Conservation (phyloP, 139 green algal species). For the Ettlia oleoabundans region DNA sequence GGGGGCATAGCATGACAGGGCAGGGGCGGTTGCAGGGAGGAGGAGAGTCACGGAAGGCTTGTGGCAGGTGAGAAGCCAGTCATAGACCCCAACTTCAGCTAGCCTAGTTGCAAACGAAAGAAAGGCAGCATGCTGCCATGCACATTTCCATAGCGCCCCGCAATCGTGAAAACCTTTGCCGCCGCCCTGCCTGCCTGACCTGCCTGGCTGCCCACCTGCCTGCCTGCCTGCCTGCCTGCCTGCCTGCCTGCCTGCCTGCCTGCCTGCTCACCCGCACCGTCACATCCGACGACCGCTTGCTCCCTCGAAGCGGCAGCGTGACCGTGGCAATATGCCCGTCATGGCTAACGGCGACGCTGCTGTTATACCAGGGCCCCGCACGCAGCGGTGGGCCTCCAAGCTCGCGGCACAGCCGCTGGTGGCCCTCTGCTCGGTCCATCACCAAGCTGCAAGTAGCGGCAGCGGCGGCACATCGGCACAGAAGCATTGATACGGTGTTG, state of each 20-base stretch:
- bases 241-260: background rate
- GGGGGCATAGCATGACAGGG: too few relatives aligned
- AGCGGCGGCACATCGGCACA: background rate
- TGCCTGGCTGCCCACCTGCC: too few relatives aligned
- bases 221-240: background rate
- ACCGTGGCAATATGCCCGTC: conserved; percentile 37
- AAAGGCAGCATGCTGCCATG: background rate
- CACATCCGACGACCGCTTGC: conserved; percentile 24
- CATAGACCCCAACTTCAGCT: too few relatives aligned
- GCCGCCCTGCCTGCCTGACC: background rate
- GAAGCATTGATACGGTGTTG: too few relatives aligned
- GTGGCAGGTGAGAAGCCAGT: background rate
- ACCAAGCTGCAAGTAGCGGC: background rate
- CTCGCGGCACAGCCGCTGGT: background rate
- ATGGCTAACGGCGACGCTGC: conserved; percentile 7
- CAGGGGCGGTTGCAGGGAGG: background rate
- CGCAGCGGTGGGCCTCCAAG: conserved; percentile 24
- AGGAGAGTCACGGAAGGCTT: background rate
- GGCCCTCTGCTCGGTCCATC: background rate
- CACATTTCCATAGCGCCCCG: too few relatives aligned
- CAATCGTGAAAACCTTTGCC: too few relatives aligned
- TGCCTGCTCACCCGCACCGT: conserved; percentile 10
- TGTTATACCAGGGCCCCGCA: conserved; percentile 42
- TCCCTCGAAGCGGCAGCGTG: conserved; percentile 30
- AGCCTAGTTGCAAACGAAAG: too few relatives aligned